These are phyloP conservation scores for Ceriops zippeliana DNA, from an alignment of 345 rosid species.

Conservation along the genomic window DNA sequence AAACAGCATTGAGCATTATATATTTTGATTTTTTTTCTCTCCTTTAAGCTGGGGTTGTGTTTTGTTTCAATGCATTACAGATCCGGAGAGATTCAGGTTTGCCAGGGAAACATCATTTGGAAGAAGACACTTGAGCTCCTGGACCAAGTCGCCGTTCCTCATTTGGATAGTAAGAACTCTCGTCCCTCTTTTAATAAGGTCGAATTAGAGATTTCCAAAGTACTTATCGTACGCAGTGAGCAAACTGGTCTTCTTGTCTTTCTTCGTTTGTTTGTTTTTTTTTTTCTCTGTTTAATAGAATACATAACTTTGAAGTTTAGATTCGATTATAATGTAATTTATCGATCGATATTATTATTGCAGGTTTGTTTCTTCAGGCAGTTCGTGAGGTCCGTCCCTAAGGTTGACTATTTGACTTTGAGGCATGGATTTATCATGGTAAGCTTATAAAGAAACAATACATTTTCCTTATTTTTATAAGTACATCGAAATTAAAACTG, in stretches of 20 bases:
- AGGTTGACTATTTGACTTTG: conserved; percentile 42
- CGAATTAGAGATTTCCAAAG: too few species aligned
- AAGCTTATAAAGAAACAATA: not conserved
- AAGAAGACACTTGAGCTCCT: conserved; percentile 23
- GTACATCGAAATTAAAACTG: too few species aligned
- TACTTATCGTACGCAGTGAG: too few species aligned
- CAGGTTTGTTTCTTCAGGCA: conserved; percentile 46
- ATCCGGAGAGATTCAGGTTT: conserved; percentile 25
- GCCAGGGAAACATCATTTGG: conserved; percentile 30
- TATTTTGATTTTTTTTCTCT: too few species aligned
- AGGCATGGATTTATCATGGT: conserved; percentile 46
- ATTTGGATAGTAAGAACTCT: conserved; percentile 24
- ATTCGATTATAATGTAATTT: not conserved
- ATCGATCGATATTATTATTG: not conserved
- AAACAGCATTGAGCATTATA: too few species aligned
- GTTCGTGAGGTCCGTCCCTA: conserved; percentile 38
- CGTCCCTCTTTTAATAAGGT: not conserved
- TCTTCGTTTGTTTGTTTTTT: not conserved
- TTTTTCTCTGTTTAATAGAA: too few species aligned
- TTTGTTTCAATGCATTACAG: conserved; percentile 5
- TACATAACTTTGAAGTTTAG: too few species aligned
- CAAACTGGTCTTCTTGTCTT: too few species aligned
- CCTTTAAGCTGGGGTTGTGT: too few species aligned
- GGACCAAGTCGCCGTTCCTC: conserved; percentile 11
- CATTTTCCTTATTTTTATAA: not conserved